Conservation (phyloP, 169 alveolate species). For the Eimeria sp. region DNA sequence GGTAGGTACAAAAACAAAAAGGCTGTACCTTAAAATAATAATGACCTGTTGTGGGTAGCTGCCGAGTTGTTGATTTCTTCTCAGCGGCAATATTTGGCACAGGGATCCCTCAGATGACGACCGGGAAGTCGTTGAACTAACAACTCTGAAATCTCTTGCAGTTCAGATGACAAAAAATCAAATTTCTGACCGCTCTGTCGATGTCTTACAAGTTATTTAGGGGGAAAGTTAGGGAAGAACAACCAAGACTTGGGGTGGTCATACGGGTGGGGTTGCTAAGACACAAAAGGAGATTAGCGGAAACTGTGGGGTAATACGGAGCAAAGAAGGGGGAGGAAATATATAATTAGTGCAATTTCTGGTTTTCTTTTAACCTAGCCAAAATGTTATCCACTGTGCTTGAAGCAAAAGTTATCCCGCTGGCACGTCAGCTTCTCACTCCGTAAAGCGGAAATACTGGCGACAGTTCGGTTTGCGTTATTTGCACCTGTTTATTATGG, state of each 20-base stretch:
- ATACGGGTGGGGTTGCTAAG: constrained; percentile 9
- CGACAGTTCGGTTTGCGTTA: neutral
- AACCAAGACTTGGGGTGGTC: neutral
- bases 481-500: too few species aligned
- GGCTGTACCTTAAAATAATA: neutral
- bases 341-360: neutral
- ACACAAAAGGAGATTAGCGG: neutral
- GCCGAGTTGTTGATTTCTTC: neutral
- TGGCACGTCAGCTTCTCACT: neutral
- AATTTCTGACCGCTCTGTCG: neutral
- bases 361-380: neutral
- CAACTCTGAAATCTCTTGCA: neutral
- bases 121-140: neutral
- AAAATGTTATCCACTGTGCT: too few species aligned
- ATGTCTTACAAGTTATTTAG: neutral
- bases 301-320: neutral
- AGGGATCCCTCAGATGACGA: neutral
- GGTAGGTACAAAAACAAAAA: neutral
- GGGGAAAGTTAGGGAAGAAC: neutral
- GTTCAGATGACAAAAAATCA: neutral
- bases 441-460: neutral
- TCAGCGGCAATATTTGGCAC: neutral
- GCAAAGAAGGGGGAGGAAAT: neutral
- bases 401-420: too few species aligned
- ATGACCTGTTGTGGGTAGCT: too few species aligned